Evolutionary conservation across 495 filamentous ascomycete species (phyloP).

Genomic region (Pseudoneurospora amorphoporcata): DNA sequence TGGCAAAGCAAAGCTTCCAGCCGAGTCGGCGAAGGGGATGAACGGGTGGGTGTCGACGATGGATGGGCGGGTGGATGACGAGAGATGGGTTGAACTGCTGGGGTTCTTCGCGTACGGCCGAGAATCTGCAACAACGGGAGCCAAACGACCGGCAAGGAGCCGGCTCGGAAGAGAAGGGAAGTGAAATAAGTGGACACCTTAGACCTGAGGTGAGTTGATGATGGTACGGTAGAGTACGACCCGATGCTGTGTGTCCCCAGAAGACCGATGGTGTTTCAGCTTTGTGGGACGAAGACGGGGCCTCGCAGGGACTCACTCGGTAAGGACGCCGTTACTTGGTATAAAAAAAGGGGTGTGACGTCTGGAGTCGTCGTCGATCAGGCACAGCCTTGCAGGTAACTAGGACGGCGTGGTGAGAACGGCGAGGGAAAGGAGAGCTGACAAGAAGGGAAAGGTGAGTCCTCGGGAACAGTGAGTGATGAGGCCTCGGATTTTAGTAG

Average conservation of each 20-base stretch:
- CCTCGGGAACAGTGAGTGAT: slow-evolving; percentile 1
- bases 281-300: slow-evolving; percentile 14
- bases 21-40: not conserved
- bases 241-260: slow-evolving; percentile 7
- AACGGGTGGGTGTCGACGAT: not conserved
- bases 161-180: not conserved
- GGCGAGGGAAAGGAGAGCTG: not conserved
- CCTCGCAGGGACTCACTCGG: slow-evolving; percentile 4
- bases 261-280: slow-evolving; percentile 23
- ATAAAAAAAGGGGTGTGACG: slow-evolving; percentile 7
- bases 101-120: not conserved
- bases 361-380: slow-evolving; percentile 28
- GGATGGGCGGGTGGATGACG: not conserved
- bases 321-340: slow-evolving; percentile 1
- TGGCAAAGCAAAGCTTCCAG: not conserved
- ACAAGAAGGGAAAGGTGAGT: not conserved
- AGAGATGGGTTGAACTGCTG: not conserved
- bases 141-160: not conserved
- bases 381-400: slow-evolving; percentile 14
- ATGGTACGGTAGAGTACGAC: slow-evolving; percentile 11
- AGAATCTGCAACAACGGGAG: not conserved
- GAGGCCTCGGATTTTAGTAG: slow-evolving; percentile 6
- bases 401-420: not conserved
- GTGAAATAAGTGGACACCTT: slow-evolving; percentile 3
- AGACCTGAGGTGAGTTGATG: slow-evolving; percentile 4